Evolutionary conservation across 1,284 basidiomycete species (phyloP), one percentile per base, ranked within the genome.

Genomic region (Cutaneotrichosporon curvatum): DNA sequence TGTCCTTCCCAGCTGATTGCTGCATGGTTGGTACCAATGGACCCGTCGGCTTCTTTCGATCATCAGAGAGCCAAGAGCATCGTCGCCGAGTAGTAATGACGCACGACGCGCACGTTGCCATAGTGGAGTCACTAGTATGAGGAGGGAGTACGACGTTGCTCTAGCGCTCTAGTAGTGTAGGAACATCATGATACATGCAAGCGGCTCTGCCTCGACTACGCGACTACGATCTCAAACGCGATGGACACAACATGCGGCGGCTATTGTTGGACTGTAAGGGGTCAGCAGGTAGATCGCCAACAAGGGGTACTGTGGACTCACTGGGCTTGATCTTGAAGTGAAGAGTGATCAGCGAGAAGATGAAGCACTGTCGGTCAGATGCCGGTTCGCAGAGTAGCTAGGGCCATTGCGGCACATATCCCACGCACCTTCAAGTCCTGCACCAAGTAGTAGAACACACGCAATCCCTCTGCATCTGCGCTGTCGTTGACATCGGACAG

Each of bases 271-370:
- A 48, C 47, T 44, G 32, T 4, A 20, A 7, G 42, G 47, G 18
- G 32, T 20, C 14, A 2, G 4, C 19, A 12, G 7, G 8, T 16
- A 15, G 25, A 4, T 7, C 25, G 25, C 12, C 8, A 12, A 7
- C 8, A 28, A 12, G 7, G 25, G 8, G 25, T 28, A 12, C 25
- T 7, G 14, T 2, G 9, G 2, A 64, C 71, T 62, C 52, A 73
- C 72, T 95, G 16, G 94, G 94, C 79, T 98, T 97, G 79, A 98
- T 97, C 77, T 97, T 97, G 83, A 97, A 97, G 76, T 98, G 91
- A 36, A 97, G 79, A 12, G 88, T 89, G 68, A 97, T 97, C 56
- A 98, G 79, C 16, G 92, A 95, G 73, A 97, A 96, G 59, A 97
- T 92, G 55, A 96, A 80, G 72, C 91, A 96, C 92, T 96, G 30